phyloP scores from a whole-genome alignment of 805 yeast genomes.

The Starmerella vitae region DNA sequence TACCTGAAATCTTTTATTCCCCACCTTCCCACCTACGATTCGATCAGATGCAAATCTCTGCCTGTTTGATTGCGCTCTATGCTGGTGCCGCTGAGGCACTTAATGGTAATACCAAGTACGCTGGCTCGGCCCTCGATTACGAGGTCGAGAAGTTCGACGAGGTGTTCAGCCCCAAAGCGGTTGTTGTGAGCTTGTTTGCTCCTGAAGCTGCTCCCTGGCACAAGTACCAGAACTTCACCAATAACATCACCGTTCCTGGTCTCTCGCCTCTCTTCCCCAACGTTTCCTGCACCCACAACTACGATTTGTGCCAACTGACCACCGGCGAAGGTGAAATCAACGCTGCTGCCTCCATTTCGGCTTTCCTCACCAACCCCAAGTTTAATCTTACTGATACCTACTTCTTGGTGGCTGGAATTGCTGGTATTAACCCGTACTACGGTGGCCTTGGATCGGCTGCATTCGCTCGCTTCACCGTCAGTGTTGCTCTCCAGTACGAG shows the following conservation, averaged over 20 bases:
- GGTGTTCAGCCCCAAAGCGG: constrained; percentile 35
- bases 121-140: not conserved
- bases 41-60: not conserved
- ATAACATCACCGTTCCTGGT: constrained; percentile 53
- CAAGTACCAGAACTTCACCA: constrained; percentile 34
- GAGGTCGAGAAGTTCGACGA: constrained; percentile 11
- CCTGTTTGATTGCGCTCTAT: not conserved
- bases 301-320: constrained; percentile 44
- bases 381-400: constrained; percentile 49
- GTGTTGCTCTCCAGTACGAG: constrained; percentile 47
- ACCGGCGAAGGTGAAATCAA: constrained; percentile 62
- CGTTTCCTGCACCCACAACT: constrained; percentile 42
- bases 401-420: constrained; percentile 53
- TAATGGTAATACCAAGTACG: not conserved
- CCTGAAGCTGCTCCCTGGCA: constrained; percentile 44
- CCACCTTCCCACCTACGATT: not conserved
- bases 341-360: constrained; percentile 47
- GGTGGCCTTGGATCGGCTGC: constrained; percentile 50
- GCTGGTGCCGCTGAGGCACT: not conserved
- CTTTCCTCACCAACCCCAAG: constrained; percentile 39
- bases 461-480: constrained; percentile 47
- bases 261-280: constrained; percentile 46
- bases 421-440: constrained; percentile 45
- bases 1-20: too few relatives aligned
- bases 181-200: constrained; percentile 43